Conservation (phyloP, 768 basidiomycete species). For the Vararia minispora region DNA sequence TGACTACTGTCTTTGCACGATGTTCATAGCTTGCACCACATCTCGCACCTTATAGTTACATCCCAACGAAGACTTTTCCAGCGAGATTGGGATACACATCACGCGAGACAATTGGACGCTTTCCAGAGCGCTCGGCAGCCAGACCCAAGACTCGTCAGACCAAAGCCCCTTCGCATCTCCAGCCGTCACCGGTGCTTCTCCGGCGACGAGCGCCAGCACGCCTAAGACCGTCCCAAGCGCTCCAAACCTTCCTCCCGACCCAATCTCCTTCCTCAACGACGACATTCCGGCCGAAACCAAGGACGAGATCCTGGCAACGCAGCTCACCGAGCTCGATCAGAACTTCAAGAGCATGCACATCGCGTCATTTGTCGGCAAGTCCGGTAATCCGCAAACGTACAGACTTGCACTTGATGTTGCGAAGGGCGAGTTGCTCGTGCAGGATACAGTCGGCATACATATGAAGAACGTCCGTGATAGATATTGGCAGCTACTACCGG, state of each 20-base stretch:
- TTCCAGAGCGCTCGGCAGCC: no score
- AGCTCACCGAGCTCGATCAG: constrained; percentile 21
- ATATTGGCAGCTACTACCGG: constrained; percentile 39
- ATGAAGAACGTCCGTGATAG: constrained; percentile 29
- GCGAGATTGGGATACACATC: constrained; percentile 38
- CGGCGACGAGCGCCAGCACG: no score
- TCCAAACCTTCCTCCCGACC: no score
- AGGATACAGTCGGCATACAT: constrained; percentile 10
- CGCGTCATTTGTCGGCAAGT: constrained; percentile 31
- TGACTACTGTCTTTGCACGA: no score
- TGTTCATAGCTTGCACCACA: not conserved
- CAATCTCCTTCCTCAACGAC: no score
- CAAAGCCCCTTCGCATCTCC: constrained; percentile 1
- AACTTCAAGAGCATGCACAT: constrained; percentile 20
- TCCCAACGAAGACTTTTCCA: constrained; percentile 51
- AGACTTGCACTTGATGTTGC: no score
- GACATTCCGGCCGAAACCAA: constrained; percentile 1
- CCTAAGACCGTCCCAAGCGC: no score
- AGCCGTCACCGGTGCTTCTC: no score
- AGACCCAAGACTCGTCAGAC: no score
- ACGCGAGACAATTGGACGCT: constrained; percentile 29
- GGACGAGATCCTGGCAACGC: constrained; percentile 12
- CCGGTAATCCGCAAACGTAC: no score
- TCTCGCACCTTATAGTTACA: constrained; percentile 34
- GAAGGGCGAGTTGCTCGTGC: constrained; percentile 29